These are phyloP conservation scores for Asterochloris erici DNA, from an alignment of 139 green algal species.

Conservation along the genomic window DNA sequence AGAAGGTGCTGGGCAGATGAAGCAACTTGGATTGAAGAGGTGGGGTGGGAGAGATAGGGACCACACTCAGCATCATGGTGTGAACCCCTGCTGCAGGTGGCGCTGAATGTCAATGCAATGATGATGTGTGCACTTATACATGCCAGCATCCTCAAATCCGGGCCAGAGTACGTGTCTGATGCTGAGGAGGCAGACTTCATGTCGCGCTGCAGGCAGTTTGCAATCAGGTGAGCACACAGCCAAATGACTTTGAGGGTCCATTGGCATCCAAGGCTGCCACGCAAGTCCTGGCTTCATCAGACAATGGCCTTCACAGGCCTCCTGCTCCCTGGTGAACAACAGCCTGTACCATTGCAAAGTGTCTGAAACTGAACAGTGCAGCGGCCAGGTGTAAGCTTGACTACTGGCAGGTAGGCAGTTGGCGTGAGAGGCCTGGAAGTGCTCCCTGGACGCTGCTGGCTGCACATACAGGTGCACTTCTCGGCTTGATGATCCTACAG, in stretches of 20 bases:
- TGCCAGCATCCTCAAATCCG: not conserved
- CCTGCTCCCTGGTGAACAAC: not conserved
- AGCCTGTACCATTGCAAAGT: not conserved
- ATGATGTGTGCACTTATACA: not conserved
- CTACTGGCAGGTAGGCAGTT: no score
- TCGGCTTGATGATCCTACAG: no score
- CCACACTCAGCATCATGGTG: not conserved
- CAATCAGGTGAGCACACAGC: not conserved
- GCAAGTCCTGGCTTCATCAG: not conserved
- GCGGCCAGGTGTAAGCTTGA: no score
- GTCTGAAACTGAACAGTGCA: not conserved
- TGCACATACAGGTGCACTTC: no score
- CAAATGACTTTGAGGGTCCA: not conserved
- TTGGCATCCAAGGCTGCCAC: not conserved
- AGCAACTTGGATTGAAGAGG: no score
- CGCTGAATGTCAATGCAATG: not conserved
- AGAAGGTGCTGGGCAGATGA: no score
- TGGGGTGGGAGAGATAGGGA: no score
- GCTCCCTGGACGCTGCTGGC: no score
- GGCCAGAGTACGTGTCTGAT: not conserved
- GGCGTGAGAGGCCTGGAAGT: no score
- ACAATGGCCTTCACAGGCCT: not conserved
- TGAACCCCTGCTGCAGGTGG: not conserved
- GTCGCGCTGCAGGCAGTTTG: not conserved
- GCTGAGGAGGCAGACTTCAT: constrained; percentile 2